phyloP scores from a whole-genome alignment of 2,329 filamentous ascomycete species.

The Curvularia sp. region DNA sequence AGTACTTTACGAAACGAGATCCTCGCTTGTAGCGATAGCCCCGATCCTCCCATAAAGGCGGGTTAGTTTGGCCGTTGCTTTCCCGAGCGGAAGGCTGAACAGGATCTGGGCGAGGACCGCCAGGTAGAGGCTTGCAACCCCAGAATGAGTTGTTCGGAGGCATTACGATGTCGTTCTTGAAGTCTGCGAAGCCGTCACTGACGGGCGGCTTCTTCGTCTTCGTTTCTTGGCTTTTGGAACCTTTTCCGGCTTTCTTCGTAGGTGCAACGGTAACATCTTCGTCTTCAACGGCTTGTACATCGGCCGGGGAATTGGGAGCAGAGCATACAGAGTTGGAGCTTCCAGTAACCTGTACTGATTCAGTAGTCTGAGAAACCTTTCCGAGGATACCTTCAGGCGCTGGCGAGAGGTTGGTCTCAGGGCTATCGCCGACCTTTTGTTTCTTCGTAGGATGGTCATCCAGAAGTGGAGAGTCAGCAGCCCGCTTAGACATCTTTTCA shows the following conservation, averaged over 20 bases:
- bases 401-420: background rate
- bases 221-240: background rate
- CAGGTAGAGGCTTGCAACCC: constrained; percentile 30
- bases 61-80: constrained; percentile 28
- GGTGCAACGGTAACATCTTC: background rate
- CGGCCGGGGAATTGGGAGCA: too few relatives aligned
- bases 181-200: constrained; percentile 11
- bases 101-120: constrained; percentile 21
- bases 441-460: constrained; percentile 11
- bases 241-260: background rate
- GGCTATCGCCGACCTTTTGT: constrained; percentile 5
- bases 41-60: constrained; percentile 40
- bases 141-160: constrained; percentile 20
- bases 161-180: background rate
- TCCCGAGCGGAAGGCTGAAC: constrained; percentile 28
- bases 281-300: background rate
- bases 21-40: constrained; percentile 31
- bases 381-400: background rate
- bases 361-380: background rate
- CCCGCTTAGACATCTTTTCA: constrained; percentile 15
- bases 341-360: background rate
- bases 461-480: constrained; percentile 1
- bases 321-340: background rate
- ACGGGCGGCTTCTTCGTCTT: constrained; percentile 19
- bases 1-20: constrained; percentile 19